phyloP scores from a whole-genome alignment of 768 basidiomycete species.

The Lactifluus subvellereus region DNA sequence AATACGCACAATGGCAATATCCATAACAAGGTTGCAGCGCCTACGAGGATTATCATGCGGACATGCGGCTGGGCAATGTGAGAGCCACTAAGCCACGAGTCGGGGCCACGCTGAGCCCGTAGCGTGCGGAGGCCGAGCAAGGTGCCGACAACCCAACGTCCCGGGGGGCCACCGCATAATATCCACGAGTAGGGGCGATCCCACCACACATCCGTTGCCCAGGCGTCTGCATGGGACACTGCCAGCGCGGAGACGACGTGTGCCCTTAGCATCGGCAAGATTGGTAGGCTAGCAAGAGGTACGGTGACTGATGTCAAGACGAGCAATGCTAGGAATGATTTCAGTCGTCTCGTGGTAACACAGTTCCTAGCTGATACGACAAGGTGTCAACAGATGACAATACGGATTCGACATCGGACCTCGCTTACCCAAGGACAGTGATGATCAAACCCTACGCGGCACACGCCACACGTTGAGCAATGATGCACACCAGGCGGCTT shows the following conservation, averaged over 20 bases:
- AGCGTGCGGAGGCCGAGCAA: constrained; percentile 23
- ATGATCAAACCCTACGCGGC: constrained; percentile 27
- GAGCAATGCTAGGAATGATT: constrained; percentile 22
- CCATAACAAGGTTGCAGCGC: constrained; percentile 8
- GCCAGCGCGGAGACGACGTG: constrained; percentile 21
- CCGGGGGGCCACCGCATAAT: constrained; percentile 24
- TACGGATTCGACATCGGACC: not conserved
- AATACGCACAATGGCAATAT: constrained; percentile 17
- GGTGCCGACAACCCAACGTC: constrained; percentile 23
- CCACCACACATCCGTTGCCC: constrained; percentile 24
- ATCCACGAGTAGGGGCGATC: constrained; percentile 25
- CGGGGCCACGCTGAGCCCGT: constrained; percentile 5
- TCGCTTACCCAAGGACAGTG: constrained; percentile 26
- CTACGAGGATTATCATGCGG: constrained; percentile 10
- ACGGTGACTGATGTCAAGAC: constrained; percentile 20
- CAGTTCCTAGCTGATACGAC: constrained; percentile 23
- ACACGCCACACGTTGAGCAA: constrained; percentile 26
- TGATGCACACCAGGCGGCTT: constrained; percentile 26
- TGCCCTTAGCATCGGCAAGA: constrained; percentile 4
- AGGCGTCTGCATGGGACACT: constrained; percentile 21
- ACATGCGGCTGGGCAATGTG: constrained; percentile 19
- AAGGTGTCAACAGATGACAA: not conserved
- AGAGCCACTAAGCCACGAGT: constrained; percentile 15
- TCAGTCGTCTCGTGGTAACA: constrained; percentile 21
- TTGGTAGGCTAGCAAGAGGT: constrained; percentile 18